A percentile compares a stretch with the other conserved stretches of the same genome.
These are phyloP conservation scores for Scorias spongiosa DNA, from an alignment of 2,329 filamentous ascomycete genomes.

Conservation along the genomic window DNA sequence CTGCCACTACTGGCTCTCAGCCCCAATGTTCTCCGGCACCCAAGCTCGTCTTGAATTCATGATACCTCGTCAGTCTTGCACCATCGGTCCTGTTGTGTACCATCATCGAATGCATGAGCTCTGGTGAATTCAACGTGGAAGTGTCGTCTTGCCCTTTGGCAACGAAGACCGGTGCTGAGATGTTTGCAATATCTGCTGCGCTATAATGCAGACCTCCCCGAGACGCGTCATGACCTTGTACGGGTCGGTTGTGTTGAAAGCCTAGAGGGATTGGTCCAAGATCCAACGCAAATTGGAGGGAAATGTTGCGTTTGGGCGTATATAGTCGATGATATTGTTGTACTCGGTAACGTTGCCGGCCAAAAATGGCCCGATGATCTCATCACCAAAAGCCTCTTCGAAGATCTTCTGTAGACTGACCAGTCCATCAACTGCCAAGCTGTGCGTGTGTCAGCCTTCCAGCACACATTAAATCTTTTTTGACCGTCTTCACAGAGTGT, in stretches of 20 bases:
- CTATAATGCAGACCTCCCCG: slow-evolving; percentile 12
- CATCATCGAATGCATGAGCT: too few relatives aligned
- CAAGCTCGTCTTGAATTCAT: too few relatives aligned
- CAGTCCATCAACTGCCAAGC: slow-evolving; percentile 4
- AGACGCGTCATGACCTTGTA: not conserved
- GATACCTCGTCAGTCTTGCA: too few relatives aligned
- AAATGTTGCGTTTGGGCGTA: not conserved
- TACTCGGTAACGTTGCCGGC: slow-evolving; percentile 1
- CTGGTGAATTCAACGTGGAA: not conserved
- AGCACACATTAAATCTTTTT: too few relatives aligned
- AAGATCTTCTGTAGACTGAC: not conserved
- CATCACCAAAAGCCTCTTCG: not conserved
- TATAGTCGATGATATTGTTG: slow-evolving; percentile 1
- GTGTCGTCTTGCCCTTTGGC: not conserved
- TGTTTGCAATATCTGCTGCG: slow-evolving; percentile 8
- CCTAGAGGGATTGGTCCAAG: slow-evolving; percentile 1
- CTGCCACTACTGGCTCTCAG: too few relatives aligned
- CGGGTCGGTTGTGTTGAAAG: slow-evolving; percentile 3
- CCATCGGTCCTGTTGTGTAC: too few relatives aligned
- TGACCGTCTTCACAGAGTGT: too few relatives aligned
- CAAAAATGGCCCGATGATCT: slow-evolving; percentile 1
- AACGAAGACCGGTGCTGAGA: slow-evolving; percentile 2
- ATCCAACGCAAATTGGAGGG: slow-evolving; percentile 1
- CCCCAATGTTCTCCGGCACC: too few relatives aligned
- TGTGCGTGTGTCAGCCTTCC: too few relatives aligned